phyloP scores from a whole-genome alignment of 2,329 filamentous ascomycete species.

The Colletotrichum graminicola region DNA sequence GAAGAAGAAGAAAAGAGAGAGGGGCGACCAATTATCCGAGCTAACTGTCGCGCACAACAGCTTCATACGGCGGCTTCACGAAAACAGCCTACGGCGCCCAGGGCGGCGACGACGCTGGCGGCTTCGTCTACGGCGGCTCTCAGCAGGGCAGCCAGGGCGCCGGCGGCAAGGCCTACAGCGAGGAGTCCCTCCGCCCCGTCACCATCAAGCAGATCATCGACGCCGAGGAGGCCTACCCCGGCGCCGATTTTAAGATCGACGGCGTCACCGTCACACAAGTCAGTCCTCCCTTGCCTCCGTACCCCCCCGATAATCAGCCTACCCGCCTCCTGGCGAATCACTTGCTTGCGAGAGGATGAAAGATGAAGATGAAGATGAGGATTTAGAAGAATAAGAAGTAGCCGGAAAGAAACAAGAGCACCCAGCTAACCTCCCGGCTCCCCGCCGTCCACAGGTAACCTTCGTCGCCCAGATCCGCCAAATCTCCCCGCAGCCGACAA shows the following conservation, averaged over 20 bases:
- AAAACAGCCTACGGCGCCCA: constrained; percentile 63
- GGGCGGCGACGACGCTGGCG: constrained; percentile 71
- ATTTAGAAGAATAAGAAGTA: not conserved
- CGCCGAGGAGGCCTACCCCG: constrained; percentile 79
- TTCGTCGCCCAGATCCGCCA: constrained; percentile 92
- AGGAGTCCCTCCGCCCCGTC: constrained; percentile 91
- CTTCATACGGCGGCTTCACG: constrained; percentile 60
- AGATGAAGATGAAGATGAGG: not conserved
- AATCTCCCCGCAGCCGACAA: constrained; percentile 87
- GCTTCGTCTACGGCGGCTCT: constrained; percentile 71
- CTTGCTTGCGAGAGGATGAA: not conserved
- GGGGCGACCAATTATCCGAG: not conserved
- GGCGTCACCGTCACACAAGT: constrained; percentile 79
- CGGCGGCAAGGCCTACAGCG: constrained; percentile 69
- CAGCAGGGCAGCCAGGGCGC: constrained; percentile 69
- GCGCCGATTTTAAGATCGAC: constrained; percentile 86
- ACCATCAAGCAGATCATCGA: constrained; percentile 96
- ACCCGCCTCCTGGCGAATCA: not conserved
- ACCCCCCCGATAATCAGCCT: not conserved
- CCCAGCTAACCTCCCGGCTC: not conserved
- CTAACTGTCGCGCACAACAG: constrained; percentile 45
- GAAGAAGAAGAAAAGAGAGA: not conserved
- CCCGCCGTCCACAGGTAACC: constrained; percentile 58
- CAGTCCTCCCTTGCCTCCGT: constrained; percentile 14
- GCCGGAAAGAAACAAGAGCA: not conserved